phyloP scores from a whole-genome alignment of 768 basidiomycete genomes.

The Candolleomyces eurysporus region DNA sequence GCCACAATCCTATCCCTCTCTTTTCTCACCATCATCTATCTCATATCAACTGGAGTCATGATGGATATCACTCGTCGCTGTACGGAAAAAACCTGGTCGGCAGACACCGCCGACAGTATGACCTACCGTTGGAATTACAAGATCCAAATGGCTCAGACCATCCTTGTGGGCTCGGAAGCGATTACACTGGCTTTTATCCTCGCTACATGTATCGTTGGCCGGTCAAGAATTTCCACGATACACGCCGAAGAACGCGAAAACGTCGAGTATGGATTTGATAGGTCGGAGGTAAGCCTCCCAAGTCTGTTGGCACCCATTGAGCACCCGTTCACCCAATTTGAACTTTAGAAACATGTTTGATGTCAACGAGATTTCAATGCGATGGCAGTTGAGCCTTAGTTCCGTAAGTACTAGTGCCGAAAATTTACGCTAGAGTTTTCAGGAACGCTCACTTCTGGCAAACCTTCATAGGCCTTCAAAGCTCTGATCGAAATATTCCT shows the following conservation, averaged over 20 bases:
- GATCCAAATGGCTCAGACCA: conserved; percentile 24
- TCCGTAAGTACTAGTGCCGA: too few species aligned
- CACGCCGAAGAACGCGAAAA: conserved; percentile 8
- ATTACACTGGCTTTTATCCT: conserved; percentile 14
- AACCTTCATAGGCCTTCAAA: too few species aligned
- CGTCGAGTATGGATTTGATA: conserved; percentile 10
- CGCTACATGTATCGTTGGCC: conserved; percentile 10
- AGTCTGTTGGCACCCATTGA: background rate
- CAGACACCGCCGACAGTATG: conserved; percentile 19
- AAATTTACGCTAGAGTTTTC: too few species aligned
- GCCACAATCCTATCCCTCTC: conserved; percentile 13
- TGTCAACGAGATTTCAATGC: background rate
- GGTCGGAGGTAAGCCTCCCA: conserved; percentile 3
- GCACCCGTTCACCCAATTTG: background rate
- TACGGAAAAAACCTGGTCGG: conserved; percentile 18
- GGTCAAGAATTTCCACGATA: conserved; percentile 4
- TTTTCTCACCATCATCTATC: conserved; percentile 19
- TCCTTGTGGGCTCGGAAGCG: conserved; percentile 19
- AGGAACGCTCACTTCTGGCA: too few species aligned
- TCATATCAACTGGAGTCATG: conserved; percentile 24
- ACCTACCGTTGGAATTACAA: conserved; percentile 27
- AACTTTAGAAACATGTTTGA: background rate
- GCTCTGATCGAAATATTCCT: too few species aligned
- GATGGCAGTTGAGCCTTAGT: background rate
- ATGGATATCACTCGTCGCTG: conserved; percentile 23